Evolutionary conservation across 495 filamentous ascomycete genomes (phyloP).

Genomic region (Aspergillus diversus): DNA sequence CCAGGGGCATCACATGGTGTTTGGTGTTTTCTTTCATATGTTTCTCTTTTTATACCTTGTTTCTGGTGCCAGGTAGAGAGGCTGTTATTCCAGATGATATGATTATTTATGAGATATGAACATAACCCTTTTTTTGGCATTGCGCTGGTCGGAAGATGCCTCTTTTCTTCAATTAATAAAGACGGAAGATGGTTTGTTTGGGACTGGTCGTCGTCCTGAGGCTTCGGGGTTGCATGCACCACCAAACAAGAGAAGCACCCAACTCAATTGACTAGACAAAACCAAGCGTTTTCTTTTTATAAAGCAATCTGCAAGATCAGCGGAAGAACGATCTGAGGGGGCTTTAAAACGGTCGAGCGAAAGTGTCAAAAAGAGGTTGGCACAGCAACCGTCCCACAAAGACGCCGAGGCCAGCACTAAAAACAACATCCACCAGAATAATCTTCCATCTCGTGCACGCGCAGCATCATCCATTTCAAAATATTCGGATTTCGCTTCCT

Average conservation of each 20-base stretch:
- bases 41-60: slow-evolving; percentile 1
- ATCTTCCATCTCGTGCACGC: background rate
- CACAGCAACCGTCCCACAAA: slow-evolving; percentile 23
- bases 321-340: no score
- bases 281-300: no score
- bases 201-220: background rate
- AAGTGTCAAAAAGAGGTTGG: slow-evolving; percentile 16
- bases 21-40: slow-evolving; percentile 14
- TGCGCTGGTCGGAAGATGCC: no score
- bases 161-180: no score
- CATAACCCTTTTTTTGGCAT: background rate
- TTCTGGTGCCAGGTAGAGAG: background rate
- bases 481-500: background rate
- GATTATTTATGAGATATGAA: slow-evolving; percentile 41
- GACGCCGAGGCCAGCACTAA: background rate
- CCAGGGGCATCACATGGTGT: slow-evolving; percentile 2
- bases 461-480: background rate
- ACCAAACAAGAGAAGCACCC: background rate
- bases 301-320: no score
- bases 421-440: slow-evolving; percentile 5
- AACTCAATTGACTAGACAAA: background rate
- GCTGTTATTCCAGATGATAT: slow-evolving; percentile 3
- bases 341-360: background rate
- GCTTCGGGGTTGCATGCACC: background rate
- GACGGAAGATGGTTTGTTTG: background rate